Evolutionary conservation across 2,329 filamentous ascomycete species (phyloP).

Genomic region (Scleromitrula shiraiana): DNA sequence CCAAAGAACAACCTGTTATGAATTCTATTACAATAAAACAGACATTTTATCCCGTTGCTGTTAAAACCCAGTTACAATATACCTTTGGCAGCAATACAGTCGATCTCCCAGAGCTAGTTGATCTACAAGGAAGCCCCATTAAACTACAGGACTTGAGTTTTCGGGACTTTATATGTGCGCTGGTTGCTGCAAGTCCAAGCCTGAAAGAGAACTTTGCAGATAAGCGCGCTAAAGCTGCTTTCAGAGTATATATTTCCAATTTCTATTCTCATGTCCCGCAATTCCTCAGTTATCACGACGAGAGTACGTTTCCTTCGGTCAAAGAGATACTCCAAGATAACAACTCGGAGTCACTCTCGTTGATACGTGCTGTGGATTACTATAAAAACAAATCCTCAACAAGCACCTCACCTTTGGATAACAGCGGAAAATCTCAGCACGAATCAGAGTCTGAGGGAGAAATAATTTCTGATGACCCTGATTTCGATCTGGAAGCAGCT

Average conservation of each 20-base stretch:
- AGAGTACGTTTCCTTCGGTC: too few relatives aligned
- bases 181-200: constrained; percentile 8
- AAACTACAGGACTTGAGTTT: constrained; percentile 6
- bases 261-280: constrained; percentile 9
- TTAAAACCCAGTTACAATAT: not conserved
- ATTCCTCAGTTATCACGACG: not conserved
- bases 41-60: constrained; percentile 3
- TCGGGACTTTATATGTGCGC: constrained; percentile 1
- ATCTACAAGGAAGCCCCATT: constrained; percentile 8
- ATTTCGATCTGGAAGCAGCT: too few relatives aligned
- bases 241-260: constrained; percentile 3
- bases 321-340: not conserved
- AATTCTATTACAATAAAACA: not conserved
- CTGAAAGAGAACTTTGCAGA: not conserved
- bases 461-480: not conserved
- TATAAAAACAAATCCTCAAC: not conserved
- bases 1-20: not conserved
- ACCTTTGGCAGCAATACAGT: not conserved
- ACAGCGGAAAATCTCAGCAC: not conserved
- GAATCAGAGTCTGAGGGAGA: not conserved
- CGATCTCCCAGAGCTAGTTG: not conserved
- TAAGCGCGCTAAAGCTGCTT: constrained; percentile 7
- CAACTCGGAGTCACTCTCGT: too few relatives aligned
- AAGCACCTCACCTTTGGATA: too few relatives aligned
- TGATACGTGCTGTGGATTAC: not conserved